Percentiles rank a stretch among this genome's conserved stretches.
phyloP scores from a whole-genome alignment of 805 yeast species.

The Kuraishia piskuri region DNA sequence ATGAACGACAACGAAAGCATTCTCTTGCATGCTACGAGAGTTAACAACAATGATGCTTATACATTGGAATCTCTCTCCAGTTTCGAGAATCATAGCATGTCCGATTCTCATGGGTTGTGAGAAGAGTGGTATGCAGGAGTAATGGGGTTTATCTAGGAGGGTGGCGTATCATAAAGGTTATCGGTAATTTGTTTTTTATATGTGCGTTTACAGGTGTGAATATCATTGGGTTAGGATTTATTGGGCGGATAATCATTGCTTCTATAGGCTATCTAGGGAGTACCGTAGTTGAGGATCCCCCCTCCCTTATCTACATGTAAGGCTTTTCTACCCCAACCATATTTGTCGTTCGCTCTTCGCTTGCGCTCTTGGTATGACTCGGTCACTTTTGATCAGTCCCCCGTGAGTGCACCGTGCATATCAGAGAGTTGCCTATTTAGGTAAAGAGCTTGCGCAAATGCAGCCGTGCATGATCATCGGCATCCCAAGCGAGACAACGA shows the following conservation, averaged over 20 bases:
- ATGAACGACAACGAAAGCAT: not conserved
- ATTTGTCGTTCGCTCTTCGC: no score
- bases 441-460: not conserved
- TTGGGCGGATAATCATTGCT: no score
- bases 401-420: not conserved
- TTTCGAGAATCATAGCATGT: not conserved
- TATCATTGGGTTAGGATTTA: no score
- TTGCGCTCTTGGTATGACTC: no score
- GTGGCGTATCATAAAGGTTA: no score
- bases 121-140: not conserved
- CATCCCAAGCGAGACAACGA: not conserved
- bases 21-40: not conserved
- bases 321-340: no score
- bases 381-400: no score
- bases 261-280: no score
- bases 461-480: not conserved
- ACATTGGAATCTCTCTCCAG: not conserved
- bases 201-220: no score
- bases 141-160: not conserved
- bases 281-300: no score
- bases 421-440: not conserved
- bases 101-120: not conserved
- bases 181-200: no score
- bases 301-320: no score
- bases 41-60: not conserved